Conservation (phyloP, 23 red algal species). For the Gracilaria domingensis region DNA sequence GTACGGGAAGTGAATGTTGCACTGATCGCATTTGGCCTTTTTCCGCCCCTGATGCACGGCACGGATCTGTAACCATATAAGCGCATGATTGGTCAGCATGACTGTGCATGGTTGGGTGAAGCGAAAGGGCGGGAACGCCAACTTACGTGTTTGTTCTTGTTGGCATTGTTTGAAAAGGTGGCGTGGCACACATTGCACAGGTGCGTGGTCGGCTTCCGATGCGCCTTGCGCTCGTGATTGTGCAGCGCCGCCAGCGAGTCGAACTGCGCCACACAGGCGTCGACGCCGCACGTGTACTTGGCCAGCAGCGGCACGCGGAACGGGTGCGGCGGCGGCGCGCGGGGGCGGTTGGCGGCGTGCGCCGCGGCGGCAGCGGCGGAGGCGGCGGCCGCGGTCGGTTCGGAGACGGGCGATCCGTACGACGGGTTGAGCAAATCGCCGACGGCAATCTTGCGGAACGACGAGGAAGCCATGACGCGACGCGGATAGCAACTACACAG, state of each 20-base stretch:
- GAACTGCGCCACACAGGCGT: conserved; percentile 14
- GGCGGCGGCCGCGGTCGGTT: neutral
- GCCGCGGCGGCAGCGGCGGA: neutral
- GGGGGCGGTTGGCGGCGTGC: neutral
- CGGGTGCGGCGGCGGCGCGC: neutral
- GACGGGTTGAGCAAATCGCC: conserved; percentile 40
- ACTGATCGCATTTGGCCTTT: conserved; percentile 36
- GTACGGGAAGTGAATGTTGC: conserved; percentile 50
- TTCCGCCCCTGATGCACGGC: conserved; percentile 51
- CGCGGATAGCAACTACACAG: too few species aligned
- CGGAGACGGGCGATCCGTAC: neutral
- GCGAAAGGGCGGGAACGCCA: neutral
- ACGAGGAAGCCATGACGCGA: conserved; percentile 1
- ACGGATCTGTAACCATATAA: conserved; percentile 54
- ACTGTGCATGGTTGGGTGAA: neutral
- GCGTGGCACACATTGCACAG: conserved; percentile 42
- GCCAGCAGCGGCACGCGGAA: neutral
- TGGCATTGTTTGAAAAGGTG: conserved; percentile 50
- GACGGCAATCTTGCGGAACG: conserved; percentile 9
- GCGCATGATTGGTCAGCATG: too few species aligned
- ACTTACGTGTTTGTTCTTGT: conserved; percentile 78
- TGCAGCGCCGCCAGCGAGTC: conserved; percentile 17
- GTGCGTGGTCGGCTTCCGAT: conserved; percentile 40
- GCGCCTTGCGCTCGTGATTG: conserved; percentile 17
- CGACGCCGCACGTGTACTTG: neutral